These are phyloP conservation scores for Anisogramma anomala DNA, from an alignment of 2,329 filamentous ascomycete species.

Conservation along the genomic window DNA sequence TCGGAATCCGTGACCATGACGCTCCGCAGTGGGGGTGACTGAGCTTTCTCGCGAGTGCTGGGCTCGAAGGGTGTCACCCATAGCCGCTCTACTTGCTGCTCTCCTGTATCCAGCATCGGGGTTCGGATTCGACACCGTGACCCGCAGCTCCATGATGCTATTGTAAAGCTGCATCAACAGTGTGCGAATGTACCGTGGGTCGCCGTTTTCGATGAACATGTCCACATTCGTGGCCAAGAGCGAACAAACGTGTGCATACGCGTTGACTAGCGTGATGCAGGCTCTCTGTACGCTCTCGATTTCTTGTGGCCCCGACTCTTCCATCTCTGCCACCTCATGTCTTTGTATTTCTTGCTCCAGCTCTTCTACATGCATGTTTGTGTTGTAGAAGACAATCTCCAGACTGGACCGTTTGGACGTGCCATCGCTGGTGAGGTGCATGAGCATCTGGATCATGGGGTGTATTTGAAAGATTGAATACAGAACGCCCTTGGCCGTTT, in stretches of 20 bases:
- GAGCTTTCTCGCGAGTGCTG: slow-evolving; percentile 39
- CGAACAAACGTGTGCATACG: slow-evolving; percentile 54
- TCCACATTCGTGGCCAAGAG: slow-evolving; percentile 51
- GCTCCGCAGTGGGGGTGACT: slow-evolving; percentile 40
- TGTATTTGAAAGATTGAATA: slow-evolving; percentile 59
- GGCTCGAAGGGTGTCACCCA: slow-evolving; percentile 38
- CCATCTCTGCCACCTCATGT: slow-evolving; percentile 42
- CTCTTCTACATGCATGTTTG: slow-evolving; percentile 54
- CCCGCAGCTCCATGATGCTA: slow-evolving; percentile 55
- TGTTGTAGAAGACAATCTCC: slow-evolving; percentile 57
- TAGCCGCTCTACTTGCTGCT: slow-evolving; percentile 17
- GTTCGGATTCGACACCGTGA: slow-evolving; percentile 32
- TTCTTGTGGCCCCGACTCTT: slow-evolving; percentile 38
- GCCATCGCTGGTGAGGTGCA: slow-evolving; percentile 49
- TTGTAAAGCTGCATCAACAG: slow-evolving; percentile 54
- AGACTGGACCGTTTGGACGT: slow-evolving; percentile 51
- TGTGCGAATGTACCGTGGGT: slow-evolving; percentile 55
- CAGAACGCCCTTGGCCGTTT: slow-evolving; percentile 54
- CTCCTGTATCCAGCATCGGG: slow-evolving; percentile 21
- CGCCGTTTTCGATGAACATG: slow-evolving; percentile 52
- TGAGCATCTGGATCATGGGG: slow-evolving; percentile 54
- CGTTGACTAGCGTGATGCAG: slow-evolving; percentile 50
- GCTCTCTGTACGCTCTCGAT: slow-evolving; percentile 54
- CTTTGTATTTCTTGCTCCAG: slow-evolving; percentile 54
- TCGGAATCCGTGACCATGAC: slow-evolving; percentile 29